Evolutionary conservation across 345 rosid species (phyloP).

Genomic region (Carallia brachiata): DNA sequence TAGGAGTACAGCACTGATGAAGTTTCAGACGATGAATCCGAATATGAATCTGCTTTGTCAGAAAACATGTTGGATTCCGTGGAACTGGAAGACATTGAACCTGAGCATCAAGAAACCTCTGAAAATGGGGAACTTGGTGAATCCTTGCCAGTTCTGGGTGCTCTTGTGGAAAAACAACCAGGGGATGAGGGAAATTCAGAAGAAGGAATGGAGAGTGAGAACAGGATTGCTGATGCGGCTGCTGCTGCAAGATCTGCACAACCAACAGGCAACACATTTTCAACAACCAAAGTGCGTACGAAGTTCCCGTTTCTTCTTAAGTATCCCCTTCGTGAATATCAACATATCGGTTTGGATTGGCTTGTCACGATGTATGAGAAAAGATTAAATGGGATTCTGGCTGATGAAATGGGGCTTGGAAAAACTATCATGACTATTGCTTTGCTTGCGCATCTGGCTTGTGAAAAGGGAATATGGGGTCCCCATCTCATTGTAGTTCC

Average conservation of each 20-base stretch:
- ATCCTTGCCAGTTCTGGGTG: slow-evolving; percentile 27
- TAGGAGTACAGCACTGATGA: slow-evolving; percentile 61
- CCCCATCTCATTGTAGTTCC: slow-evolving; percentile 99
- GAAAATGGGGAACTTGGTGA: slow-evolving; percentile 39
- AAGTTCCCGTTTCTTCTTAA: slow-evolving; percentile 97
- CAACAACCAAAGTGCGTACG: slow-evolving; percentile 92
- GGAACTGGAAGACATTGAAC: slow-evolving; percentile 29
- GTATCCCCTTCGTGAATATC: slow-evolving; percentile 96
- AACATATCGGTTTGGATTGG: slow-evolving; percentile 99
- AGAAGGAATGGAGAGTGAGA: slow-evolving; percentile 38
- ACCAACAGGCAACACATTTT: slow-evolving; percentile 96
- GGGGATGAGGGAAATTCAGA: slow-evolving; percentile 18
- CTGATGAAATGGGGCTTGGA: slow-evolving; percentile 99
- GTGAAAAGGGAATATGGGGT: slow-evolving; percentile 99
- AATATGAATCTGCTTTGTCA: slow-evolving; percentile 56
- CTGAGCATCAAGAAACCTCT: slow-evolving; percentile 39
- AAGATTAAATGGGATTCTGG: slow-evolving; percentile 93
- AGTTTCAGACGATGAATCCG: slow-evolving; percentile 70
- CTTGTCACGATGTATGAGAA: slow-evolving; percentile 99
- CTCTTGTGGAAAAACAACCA: slow-evolving; percentile 34
- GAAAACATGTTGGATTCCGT: slow-evolving; percentile 48
- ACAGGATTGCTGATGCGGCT: slow-evolving; percentile 93
- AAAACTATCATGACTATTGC: slow-evolving; percentile 99
- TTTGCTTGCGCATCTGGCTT: slow-evolving; percentile 94
- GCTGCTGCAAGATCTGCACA: slow-evolving; percentile 99